Base-by-base conservation (phyloP, 192 early-diverging fungal species). In the Rhizoclosmatium sp. region DNA sequence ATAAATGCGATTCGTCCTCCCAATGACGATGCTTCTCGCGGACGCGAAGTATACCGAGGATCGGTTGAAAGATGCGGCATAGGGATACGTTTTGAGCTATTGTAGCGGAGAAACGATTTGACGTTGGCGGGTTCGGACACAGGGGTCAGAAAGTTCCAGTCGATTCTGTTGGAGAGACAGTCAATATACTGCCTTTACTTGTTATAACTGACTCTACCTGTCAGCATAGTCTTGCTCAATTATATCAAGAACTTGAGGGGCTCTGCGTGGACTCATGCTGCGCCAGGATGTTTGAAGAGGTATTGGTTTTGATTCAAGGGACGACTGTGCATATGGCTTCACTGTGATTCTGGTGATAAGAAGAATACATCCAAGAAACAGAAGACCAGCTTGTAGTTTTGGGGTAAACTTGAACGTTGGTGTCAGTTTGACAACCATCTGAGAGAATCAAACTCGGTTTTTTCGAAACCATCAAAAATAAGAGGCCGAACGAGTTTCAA, bases 171-270 rank as follows among this genome's bases (percentile, higher is more conserved):
- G 23, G 31, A 31, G 31, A 0, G 31, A 31, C 31, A 31, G 31
- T 31, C 31, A 31, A 31, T 31, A 31, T 0, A 31, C 31, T 31
- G 0, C 31, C 31, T 31, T 31, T 31, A 31, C 31, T 31, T 31
- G 31, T 31, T 31, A 31, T 31, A 31, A 31, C 31, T 31, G 31
- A 62, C 9, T 40, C 5, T 40, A 62, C 60, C 60, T 62, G 69
- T 71, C 72, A 21, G 72, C 72, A 62, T 74, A n/a, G 3, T 74
- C 59, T 61, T 74, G 72, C 5, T 64, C 14, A 19, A 62, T 64
- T 59, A 64, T 31, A 40, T 59, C 56, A 10, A 74, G 60, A 16
- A 59, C 23, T 46, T 47, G 56, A 9, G 31, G 59, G 10, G 72
- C 72, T 14, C 45, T 5, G 4, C 5, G 56, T 2, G 19, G 7